Base-by-base conservation (phyloP, 768 basidiomycete species). In the Lentinula aciculospora region DNA sequence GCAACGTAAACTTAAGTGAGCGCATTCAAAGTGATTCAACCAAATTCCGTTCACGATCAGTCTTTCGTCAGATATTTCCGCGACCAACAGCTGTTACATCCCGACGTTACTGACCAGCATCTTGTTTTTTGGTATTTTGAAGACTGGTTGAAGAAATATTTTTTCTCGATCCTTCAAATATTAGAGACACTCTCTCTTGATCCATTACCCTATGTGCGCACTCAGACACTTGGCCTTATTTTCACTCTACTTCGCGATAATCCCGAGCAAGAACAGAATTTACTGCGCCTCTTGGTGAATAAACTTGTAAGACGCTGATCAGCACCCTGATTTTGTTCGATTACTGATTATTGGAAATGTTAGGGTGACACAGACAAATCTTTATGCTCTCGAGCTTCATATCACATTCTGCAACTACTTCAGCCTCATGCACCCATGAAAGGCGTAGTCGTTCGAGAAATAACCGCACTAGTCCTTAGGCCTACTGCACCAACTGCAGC, bases 141-240 rank as follows among this genome's bases (percentile, higher is more conserved):
- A 70, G 96, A 98, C 65, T 98, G 93, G 91, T 69, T 98, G 50
- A 99, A 99, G 73, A 94, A 94, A 62, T 98, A 88, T 70, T 98
- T 97, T 74, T 98, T 96, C 72, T 86, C 86, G 2, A 71, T 97
- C 37, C 80, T 98, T 3, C 92, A 96, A 68, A 84, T 91, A 37
- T 82, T 98, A 17, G 96, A 99, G 31, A 45, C 29, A 36, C 79
- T 95, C 49, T 87, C 90, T 0, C 78, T 91, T 55, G 95, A 98
- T 68, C 85, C 92, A 0, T 78, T 98, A 3, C 79, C 86, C 2
- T 98, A 95, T 64, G 87, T 97, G 57, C 86, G 94, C 36, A 94
- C 81, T 0, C 94, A 96, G 71, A 78, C 89, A 0, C 79, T 97
- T 56, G 81, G 79, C 25, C 78, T 95, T 36, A 83, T 94, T 34